Evolutionary conservation across 805 yeast genomes (phyloP).

Genomic region (Kazachstania martiniae): DNA sequence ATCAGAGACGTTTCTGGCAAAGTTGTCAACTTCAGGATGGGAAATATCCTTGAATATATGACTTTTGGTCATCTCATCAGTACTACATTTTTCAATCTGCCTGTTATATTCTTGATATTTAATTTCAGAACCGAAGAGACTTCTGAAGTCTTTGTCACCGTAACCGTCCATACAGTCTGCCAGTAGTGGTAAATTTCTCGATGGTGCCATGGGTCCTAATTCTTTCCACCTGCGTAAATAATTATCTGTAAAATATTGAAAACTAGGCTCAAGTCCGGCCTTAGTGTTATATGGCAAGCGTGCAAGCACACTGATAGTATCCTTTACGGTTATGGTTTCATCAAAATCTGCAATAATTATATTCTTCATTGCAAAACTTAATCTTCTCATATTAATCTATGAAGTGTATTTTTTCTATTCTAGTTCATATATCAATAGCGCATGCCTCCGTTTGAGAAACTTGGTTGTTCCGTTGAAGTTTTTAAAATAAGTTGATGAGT

Average conservation of each 20-base stretch:
- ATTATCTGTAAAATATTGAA: conserved; percentile 18
- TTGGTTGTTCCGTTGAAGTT: no score
- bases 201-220: not conserved
- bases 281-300: conserved; percentile 14
- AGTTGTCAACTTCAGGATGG: conserved; percentile 7
- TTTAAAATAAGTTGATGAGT: no score
- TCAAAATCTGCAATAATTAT: conserved; percentile 24
- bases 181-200: not conserved
- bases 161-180: no score
- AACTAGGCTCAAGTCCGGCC: conserved; percentile 11
- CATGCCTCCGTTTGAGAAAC: no score
- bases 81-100: conserved; percentile 17
- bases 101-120: conserved; percentile 9
- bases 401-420: no score
- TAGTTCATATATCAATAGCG: no score
- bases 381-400: no score
- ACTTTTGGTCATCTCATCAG: conserved; percentile 12
- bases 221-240: conserved; percentile 9
- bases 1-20: conserved; percentile 3
- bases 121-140: conserved; percentile 11
- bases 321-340: conserved; percentile 23
- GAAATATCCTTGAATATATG: conserved; percentile 13
- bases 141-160: conserved; percentile 3
- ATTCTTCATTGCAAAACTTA: no score
- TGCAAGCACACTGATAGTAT: conserved; percentile 20